Percentiles rank a stretch among this genome's conserved stretches.
phyloP scores from a whole-genome alignment of 768 basidiomycete species.

The Termitomyces sp. region DNA sequence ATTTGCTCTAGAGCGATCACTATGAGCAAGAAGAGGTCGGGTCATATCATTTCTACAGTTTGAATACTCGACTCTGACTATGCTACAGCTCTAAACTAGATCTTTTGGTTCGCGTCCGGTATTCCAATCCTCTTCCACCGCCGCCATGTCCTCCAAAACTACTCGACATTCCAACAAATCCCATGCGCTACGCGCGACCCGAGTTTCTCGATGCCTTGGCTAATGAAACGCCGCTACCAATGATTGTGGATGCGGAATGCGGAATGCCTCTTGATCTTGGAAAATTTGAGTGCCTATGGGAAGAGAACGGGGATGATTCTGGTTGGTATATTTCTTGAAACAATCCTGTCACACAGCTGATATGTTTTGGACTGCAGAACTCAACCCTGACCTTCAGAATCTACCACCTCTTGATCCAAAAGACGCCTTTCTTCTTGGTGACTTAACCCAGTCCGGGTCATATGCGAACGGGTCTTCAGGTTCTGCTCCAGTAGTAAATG shows the following conservation, averaged over 20 bases:
- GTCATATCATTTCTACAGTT: neutral
- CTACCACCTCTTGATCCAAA: conserved; percentile 63
- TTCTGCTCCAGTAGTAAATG: conserved; percentile 52
- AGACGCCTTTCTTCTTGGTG: conserved; percentile 71
- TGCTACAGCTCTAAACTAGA: conserved; percentile 61
- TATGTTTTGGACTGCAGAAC: conserved; percentile 10
- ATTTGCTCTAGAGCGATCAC: neutral
- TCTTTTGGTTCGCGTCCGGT: conserved; percentile 88
- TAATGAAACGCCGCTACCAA: conserved; percentile 78
- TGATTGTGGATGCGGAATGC: conserved; percentile 95
- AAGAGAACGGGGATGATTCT: conserved; percentile 67
- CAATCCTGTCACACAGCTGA: neutral
- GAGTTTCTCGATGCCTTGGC: conserved; percentile 81
- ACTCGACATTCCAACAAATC: conserved; percentile 86
- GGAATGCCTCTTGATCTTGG: conserved; percentile 95
- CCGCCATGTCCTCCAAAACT: conserved; percentile 98
- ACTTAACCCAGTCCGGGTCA: conserved; percentile 43
- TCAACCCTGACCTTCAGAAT: conserved; percentile 65
- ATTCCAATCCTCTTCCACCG: conserved; percentile 88
- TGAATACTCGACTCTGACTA: neutral
- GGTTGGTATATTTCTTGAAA: conserved; percentile 30
- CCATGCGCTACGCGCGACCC: conserved; percentile 80
- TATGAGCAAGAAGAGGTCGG: conserved; percentile 22
- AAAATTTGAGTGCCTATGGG: conserved; percentile 78
- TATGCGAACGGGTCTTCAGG: conserved; percentile 37